A percentile compares a stretch with the other conserved stretches of the same genome.
These are phyloP conservation scores for Cystobasidium pallidum DNA, from an alignment of 1,284 basidiomycete genomes.

Conservation along the genomic window DNA sequence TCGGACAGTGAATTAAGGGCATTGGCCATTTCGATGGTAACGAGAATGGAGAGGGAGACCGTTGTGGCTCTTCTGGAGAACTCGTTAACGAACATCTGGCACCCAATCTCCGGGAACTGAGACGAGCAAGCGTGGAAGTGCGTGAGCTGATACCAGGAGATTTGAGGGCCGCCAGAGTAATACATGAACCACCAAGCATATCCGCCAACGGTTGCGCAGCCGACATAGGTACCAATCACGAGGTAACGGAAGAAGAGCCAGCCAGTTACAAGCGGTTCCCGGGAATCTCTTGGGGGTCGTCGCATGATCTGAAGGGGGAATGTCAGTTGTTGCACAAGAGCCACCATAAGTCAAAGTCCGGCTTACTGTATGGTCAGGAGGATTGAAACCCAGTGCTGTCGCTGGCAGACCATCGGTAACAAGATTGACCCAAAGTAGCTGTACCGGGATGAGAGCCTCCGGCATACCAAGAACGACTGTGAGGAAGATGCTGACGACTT, in stretches of 20 bases:
- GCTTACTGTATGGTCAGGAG: constrained; percentile 74
- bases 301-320: constrained; percentile 72
- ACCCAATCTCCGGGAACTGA: constrained; percentile 84
- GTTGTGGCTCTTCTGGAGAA: constrained; percentile 88
- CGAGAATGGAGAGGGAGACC: constrained; percentile 90
- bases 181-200: constrained; percentile 99
- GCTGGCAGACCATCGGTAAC: constrained; percentile 95
- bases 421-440: constrained; percentile 95
- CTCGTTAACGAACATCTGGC: constrained; percentile 86
- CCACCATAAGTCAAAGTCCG: no score
- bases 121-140: constrained; percentile 88
- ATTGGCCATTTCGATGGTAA: constrained; percentile 98
- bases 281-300: constrained; percentile 80
- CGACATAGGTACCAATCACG: constrained; percentile 90
- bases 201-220: constrained; percentile 90
- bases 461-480: constrained; percentile 98
- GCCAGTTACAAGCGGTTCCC: constrained; percentile 84
- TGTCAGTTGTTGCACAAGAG: neutral
- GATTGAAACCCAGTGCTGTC: constrained; percentile 98
- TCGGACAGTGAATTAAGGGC: constrained; percentile 93
- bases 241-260: constrained; percentile 97
- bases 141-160: constrained; percentile 87
- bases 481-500: constrained; percentile 74
- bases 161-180: constrained; percentile 86
- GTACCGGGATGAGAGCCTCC: constrained; percentile 95